Conservation (phyloP, 208 protist species). For the Wallacemonas rigidus region DNA sequence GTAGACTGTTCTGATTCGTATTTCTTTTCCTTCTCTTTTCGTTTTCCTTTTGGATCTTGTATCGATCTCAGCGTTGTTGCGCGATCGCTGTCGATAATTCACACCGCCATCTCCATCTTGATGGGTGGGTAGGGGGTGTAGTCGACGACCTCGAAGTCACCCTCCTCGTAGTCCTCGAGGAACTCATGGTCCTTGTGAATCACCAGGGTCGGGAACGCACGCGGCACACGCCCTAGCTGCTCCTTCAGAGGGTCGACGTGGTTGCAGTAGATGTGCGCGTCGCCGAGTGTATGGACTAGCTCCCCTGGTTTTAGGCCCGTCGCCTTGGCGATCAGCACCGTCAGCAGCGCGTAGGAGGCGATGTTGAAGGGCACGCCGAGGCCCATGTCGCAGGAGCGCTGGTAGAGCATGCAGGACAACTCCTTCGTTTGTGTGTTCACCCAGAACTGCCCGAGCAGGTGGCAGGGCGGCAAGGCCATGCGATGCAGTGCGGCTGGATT, state of each 20-base stretch:
- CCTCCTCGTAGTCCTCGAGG: constrained; percentile 93
- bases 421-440: constrained; percentile 88
- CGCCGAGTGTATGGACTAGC: constrained; percentile 97
- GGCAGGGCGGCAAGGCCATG: constrained; percentile 99
- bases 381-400: constrained; percentile 96
- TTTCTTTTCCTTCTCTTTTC: constrained; percentile 17
- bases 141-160: constrained; percentile 94
- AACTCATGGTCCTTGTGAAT: constrained; percentile 69
- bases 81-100: not conserved
- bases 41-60: constrained; percentile 13
- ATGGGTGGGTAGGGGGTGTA: constrained; percentile 96
- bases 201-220: constrained; percentile 92
- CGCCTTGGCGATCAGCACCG: constrained; percentile 92
- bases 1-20: not conserved
- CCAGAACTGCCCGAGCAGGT: constrained; percentile 98
- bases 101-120: constrained; percentile 98
- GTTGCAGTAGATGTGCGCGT: constrained; percentile 98
- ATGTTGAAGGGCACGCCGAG: constrained; percentile 99
- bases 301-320: constrained; percentile 95
- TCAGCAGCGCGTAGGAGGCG: constrained; percentile 97
- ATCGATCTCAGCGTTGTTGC: not conserved
- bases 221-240: constrained; percentile 92
- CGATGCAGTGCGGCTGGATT: constrained; percentile 93
- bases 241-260: constrained; percentile 96
- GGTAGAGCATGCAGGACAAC: constrained; percentile 95